Evolutionary conservation across 1,284 basidiomycete genomes (phyloP).

Genomic region (Puccinia polysora): DNA sequence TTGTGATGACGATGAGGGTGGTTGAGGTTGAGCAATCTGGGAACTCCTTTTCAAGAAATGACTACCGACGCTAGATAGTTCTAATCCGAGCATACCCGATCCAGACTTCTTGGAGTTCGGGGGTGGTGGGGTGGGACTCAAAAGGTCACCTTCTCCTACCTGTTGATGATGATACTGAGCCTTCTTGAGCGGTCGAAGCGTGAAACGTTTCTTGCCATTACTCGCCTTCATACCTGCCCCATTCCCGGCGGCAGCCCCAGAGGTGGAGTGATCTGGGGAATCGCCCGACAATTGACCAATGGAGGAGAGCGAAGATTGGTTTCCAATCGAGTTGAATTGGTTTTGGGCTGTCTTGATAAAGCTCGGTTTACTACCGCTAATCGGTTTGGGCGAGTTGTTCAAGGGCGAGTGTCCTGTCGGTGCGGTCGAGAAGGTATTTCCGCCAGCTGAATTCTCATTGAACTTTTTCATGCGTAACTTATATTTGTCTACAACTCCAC

Average conservation of each 20-base stretch:
- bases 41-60: conserved; percentile 4
- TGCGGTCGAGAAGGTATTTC: too few relatives aligned
- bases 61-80: background rate
- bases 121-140: background rate
- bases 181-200: background rate
- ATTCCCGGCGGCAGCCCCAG: background rate
- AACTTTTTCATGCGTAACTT: conserved; percentile 28
- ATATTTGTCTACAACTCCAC: conserved; percentile 31
- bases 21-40: background rate
- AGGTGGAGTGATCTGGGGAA: background rate
- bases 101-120: background rate
- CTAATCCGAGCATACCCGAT: background rate
- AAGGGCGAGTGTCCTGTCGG: background rate
- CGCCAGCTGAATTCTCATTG: conserved; percentile 6
- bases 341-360: conserved; percentile 13
- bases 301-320: conserved; percentile 14
- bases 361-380: conserved; percentile 13
- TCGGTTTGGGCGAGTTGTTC: background rate
- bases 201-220: conserved; percentile 4
- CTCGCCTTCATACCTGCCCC: too few relatives aligned
- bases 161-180: background rate
- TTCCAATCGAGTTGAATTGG: background rate
- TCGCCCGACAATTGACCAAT: background rate
- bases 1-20: background rate
- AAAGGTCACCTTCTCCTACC: background rate